phyloP scores from a whole-genome alignment of 331 rosid genomes.

The Malus hybrid region DNA sequence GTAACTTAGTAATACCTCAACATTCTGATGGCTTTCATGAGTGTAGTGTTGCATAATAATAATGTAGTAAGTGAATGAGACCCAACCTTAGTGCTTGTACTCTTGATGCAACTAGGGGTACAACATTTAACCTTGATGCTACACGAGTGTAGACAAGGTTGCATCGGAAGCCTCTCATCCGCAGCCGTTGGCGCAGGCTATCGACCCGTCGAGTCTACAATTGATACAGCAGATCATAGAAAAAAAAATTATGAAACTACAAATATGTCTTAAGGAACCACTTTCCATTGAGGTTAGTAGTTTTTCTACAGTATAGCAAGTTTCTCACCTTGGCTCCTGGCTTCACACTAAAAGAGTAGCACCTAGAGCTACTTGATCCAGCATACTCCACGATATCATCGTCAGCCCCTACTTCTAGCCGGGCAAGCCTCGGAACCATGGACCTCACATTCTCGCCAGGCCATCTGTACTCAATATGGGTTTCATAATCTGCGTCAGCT shows the following conservation, averaged over 20 bases:
- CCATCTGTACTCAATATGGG: constrained; percentile 65
- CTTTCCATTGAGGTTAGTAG: not conserved
- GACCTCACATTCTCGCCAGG: constrained; percentile 71
- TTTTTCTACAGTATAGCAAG: constrained; percentile 2
- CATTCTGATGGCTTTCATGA: not conserved
- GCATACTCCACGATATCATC: constrained; percentile 39
- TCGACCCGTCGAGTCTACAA: constrained; percentile 43
- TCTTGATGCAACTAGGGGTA: constrained; percentile 71
- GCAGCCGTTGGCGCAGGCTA: constrained; percentile 56
- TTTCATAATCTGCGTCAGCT: constrained; percentile 63
- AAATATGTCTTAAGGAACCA: not conserved
- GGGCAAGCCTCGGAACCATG: constrained; percentile 51
- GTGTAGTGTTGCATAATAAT: not conserved
- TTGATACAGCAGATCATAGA: constrained; percentile 1
- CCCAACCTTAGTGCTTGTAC: constrained; percentile 67
- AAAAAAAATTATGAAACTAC: not conserved
- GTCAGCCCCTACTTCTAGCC: constrained; percentile 43
- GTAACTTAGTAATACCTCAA: not conserved
- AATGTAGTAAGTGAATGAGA: not conserved
- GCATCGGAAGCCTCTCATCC: constrained; percentile 89
- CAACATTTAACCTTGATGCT: constrained; percentile 56
- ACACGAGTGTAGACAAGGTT: constrained; percentile 57
- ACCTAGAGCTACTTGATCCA: constrained; percentile 47
- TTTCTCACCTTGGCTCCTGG: constrained; percentile 42
- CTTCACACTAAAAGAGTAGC: constrained; percentile 54